Conservation (phyloP, 495 filamentous ascomycete species). For the Durotheca rogersii region DNA sequence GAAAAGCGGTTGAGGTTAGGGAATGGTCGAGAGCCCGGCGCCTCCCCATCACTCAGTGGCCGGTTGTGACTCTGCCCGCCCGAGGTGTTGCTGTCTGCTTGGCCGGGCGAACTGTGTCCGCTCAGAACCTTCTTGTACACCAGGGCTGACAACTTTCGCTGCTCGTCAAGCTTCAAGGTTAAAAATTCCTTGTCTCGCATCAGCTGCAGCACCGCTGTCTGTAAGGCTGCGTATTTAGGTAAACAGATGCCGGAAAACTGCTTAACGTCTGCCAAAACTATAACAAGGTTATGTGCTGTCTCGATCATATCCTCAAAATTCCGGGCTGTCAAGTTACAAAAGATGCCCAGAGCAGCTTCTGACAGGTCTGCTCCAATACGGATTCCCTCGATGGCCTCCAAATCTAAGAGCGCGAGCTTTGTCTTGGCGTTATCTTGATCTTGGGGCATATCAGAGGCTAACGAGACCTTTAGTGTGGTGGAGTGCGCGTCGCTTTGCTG, state of each 20-base stretch:
- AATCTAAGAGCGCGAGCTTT: not conserved
- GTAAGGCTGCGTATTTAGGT: not conserved
- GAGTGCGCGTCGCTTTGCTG: too few relatives aligned
- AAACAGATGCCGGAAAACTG: not conserved
- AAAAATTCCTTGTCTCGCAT: slow-evolving; percentile 6
- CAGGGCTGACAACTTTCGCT: slow-evolving; percentile 6
- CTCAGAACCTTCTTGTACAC: slow-evolving; percentile 18
- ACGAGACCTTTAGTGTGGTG: too few relatives aligned
- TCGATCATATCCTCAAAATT: slow-evolving; percentile 4
- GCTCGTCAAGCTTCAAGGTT: slow-evolving; percentile 7
- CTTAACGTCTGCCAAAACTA: not conserved
- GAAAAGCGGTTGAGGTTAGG: not conserved
- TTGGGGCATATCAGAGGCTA: too few relatives aligned
- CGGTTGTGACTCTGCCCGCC: not conserved
- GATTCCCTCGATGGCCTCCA: slow-evolving; percentile 5
- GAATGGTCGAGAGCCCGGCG: not conserved
- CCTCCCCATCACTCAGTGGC: not conserved
- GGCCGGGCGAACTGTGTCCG: slow-evolving; percentile 8
- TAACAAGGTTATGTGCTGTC: not conserved
- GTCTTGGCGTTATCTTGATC: not conserved
- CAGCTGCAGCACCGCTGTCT: slow-evolving; percentile 8
- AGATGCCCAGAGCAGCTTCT: slow-evolving; percentile 8
- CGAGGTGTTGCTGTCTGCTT: not conserved
- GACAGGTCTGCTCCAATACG: slow-evolving; percentile 2
- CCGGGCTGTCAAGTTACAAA: slow-evolving; percentile 2